Conservation (phyloP, 2,329 filamentous ascomycete genomes). For the Aspergillus fumigatiaffinis region DNA sequence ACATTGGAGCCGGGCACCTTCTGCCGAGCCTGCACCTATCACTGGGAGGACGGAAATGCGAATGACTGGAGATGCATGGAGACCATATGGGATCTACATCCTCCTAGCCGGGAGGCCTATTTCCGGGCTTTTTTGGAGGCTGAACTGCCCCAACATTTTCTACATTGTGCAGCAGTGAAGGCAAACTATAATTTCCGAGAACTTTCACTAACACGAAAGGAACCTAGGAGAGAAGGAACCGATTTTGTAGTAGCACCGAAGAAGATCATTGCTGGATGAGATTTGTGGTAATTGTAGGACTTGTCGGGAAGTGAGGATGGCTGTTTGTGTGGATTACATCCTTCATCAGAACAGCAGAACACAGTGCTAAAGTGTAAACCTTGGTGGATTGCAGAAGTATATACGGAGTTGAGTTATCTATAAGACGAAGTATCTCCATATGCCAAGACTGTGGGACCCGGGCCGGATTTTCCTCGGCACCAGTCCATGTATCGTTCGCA, state of each 20-base stretch:
- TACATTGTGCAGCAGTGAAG: neutral
- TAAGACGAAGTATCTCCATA: neutral
- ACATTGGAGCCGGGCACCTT: conserved; percentile 5
- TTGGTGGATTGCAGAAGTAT: too few species aligned
- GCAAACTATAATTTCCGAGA: neutral
- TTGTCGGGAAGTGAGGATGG: neutral
- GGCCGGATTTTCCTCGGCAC: neutral
- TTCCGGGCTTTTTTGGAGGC: conserved; percentile 1
- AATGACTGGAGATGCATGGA: neutral
- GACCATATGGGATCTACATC: neutral
- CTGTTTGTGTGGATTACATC: too few species aligned
- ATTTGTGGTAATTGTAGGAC: neutral
- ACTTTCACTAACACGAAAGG: neutral
- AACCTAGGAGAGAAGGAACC: neutral
- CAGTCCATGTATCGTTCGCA: neutral
- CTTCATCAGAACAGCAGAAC: too few species aligned
- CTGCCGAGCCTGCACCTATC: conserved; percentile 9
- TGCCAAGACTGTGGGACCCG: neutral
- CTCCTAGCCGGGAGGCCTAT: neutral
- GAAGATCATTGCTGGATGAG: neutral
- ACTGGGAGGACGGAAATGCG: neutral
- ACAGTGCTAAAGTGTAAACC: too few species aligned
- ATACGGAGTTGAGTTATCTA: too few species aligned
- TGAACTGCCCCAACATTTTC: conserved; percentile 1
- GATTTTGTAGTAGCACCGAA: neutral